Base-by-base conservation (phyloP, 768 basidiomycete species). In the Kwoniella dendrophila region DNA sequence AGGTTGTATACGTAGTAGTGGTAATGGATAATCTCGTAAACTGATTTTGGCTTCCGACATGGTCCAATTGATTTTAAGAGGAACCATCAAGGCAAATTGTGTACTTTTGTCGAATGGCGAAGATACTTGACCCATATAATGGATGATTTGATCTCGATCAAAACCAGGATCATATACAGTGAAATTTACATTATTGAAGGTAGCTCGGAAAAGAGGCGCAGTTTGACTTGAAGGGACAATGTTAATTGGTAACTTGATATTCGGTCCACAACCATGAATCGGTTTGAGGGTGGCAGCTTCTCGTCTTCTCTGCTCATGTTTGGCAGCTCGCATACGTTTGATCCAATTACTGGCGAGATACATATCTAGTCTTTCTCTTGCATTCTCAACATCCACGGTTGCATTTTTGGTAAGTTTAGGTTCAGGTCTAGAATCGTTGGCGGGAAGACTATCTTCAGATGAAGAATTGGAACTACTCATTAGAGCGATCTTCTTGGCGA, bases 11-110 rank as follows among this genome's bases (percentile, higher is more conserved):
- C 87, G 82, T n/a, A 92, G 79, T 53, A 97, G 76, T 0, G 93
- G 92, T 32, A 96, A 79, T 2, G 93, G 91, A 79, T 95, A 94
- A 79, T 95, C 92, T 32, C 94, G 87, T 8, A 94, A 82, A 3
- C 84, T 83, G 44, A 86, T 80, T 48, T 83, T 83, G 18, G 87
- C 78, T n/a, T 85, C 83, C 2, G 83, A 81, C 53, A 91, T 81
- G 1, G 85, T 82, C 78, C 91, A 86, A 34, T 84, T 83, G 20
- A 98, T 76, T 71, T 92, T 88, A 69, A 97, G 78, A 2, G 94
- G 93, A 20, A 95, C 80, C 66, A 96, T 83, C 26, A 97, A 82
- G 11, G 89, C 87, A 75, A 88, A 96, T 67, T 85, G 70, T 0
- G 87, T 88, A 55, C 88, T 84, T 16, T 78, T 79, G 2, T 91